Conservation (phyloP, 1,284 basidiomycete species). For the Ustilago curta region DNA sequence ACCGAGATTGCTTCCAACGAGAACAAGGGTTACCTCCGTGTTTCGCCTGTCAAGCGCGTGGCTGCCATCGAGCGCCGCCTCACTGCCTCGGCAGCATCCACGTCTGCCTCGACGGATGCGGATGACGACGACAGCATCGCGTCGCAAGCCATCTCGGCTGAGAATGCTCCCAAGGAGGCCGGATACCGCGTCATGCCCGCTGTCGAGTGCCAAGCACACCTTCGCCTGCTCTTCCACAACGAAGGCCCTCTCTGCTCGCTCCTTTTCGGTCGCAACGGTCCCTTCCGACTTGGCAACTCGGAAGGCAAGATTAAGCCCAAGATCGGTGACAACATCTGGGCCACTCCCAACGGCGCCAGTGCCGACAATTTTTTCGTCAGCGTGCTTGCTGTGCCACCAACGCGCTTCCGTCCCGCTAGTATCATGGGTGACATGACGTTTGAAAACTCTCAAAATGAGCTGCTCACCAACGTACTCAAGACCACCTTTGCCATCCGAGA, state of each 20-base stretch:
- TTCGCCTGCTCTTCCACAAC: constrained; percentile 87
- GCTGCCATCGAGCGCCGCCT: constrained; percentile 41
- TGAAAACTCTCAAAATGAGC: constrained; percentile 95
- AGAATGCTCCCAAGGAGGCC: constrained; percentile 59
- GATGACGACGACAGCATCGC: constrained; percentile 32
- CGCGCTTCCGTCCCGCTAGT: constrained; percentile 93
- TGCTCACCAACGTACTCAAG: constrained; percentile 85
- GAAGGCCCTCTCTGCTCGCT: constrained; percentile 85
- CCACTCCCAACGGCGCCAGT: constrained; percentile 73
- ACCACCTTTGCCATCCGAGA: constrained; percentile 73
- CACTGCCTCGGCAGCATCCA: constrained; percentile 23
- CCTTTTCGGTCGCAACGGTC: constrained; percentile 92
- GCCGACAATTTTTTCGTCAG: constrained; percentile 99
- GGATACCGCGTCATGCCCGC: constrained; percentile 81
- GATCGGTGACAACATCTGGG: constrained; percentile 33
- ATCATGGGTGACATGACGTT: constrained; percentile 92
- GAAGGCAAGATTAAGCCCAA: constrained; percentile 38
- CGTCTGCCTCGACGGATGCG: constrained; percentile 21
- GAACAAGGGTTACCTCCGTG: constrained; percentile 35
- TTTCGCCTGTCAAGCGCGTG: constrained; percentile 59
- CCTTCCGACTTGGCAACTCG: constrained; percentile 72
- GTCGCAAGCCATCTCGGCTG: constrained; percentile 43
- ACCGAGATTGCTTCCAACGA: constrained; percentile 45
- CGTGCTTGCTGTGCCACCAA: constrained; percentile 89
- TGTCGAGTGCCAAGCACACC: constrained; percentile 91